Conservation (phyloP, 768 basidiomycete genomes). For the Cyclocybe aegerita region DNA sequence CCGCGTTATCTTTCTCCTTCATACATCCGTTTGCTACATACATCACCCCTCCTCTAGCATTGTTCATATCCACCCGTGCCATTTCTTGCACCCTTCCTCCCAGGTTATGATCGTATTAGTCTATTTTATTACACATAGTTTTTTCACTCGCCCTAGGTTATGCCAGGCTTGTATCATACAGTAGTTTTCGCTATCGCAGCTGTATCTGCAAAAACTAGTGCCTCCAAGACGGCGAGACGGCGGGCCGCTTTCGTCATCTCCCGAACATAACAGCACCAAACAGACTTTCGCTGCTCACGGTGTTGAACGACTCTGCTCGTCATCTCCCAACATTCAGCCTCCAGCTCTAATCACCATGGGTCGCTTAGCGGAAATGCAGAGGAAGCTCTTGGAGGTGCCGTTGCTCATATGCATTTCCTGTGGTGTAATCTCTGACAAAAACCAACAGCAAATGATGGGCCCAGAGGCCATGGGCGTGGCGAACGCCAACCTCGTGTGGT, state of each 20-base stretch:
- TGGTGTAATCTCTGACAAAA: conserved; percentile 18
- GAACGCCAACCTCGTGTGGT: conserved; percentile 90
- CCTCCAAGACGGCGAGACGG: background rate
- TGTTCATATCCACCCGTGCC: no score
- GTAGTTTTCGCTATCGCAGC: background rate
- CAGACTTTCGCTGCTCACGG: background rate
- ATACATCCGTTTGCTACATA: no score
- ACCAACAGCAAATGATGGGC: conserved; percentile 97
- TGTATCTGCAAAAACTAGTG: background rate
- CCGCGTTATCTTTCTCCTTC: background rate
- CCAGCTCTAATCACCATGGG: conserved; percentile 61
- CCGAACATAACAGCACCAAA: no score
- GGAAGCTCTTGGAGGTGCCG: conserved; percentile 72
- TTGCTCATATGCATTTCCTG: background rate
- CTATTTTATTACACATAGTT: background rate
- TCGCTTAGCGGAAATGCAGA: conserved; percentile 94
- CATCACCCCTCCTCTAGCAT: no score
- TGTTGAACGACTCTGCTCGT: background rate
- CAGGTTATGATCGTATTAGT: no score
- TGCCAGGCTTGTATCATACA: background rate
- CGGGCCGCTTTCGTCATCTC: background rate
- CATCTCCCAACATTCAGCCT: background rate
- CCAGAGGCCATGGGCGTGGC: conserved; percentile 98
- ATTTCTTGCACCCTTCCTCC: no score
- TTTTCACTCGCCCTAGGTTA: background rate